A percentile compares a stretch with the other conserved stretches of the same genome.
phyloP scores from a whole-genome alignment of 176 grass and related monocot genomes.

The Triticum timopheevii region DNA sequence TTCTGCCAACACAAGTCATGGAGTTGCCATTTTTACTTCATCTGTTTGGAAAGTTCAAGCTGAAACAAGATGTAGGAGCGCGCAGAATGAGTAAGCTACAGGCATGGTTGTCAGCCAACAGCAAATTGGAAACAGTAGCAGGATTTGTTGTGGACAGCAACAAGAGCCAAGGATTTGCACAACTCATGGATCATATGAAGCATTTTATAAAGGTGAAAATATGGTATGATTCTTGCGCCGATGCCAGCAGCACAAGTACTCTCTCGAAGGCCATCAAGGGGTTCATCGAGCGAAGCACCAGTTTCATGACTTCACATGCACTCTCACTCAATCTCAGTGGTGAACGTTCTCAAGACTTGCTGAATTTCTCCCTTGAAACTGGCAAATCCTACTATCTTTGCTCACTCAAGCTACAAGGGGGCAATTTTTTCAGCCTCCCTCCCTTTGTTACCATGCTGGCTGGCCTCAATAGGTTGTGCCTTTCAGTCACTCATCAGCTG shows the following conservation, averaged over 20 bases:
- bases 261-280: background rate
- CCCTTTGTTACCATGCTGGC: background rate
- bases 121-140: too few species aligned
- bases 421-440: background rate
- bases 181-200: too few species aligned
- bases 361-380: background rate
- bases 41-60: background rate
- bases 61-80: background rate
- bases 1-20: background rate
- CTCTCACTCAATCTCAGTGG: background rate
- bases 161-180: too few species aligned
- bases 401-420: slow-evolving; percentile 9
- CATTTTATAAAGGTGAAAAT: too few species aligned
- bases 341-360: background rate
- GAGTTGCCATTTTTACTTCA: background rate
- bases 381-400: background rate
- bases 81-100: background rate
- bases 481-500: background rate
- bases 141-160: too few species aligned
- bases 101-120: too few species aligned
- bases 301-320: background rate
- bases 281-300: background rate
- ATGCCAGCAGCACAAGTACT: background rate
- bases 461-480: background rate
- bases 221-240: too few species aligned